phyloP scores from a whole-genome alignment of 2,329 filamentous ascomycete species.

The Penicillium occitanis region DNA sequence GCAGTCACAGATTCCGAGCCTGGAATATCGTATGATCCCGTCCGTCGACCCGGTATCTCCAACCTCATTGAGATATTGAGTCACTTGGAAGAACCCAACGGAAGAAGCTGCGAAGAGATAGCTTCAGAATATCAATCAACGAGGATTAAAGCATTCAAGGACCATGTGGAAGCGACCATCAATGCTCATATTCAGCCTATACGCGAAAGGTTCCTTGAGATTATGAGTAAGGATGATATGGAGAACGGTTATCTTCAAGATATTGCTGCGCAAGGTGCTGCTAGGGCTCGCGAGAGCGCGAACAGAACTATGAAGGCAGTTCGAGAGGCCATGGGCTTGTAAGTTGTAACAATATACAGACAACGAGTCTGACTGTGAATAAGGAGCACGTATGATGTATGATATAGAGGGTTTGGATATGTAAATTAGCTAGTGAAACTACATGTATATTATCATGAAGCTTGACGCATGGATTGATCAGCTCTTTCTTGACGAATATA shows the following conservation, averaged over 20 bases:
- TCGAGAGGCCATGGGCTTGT: slow-evolving; percentile 35
- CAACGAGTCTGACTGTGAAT: background rate
- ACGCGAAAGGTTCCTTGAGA: slow-evolving; percentile 35
- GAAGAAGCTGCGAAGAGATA: slow-evolving; percentile 45
- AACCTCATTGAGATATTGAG: slow-evolving; percentile 83
- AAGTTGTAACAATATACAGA: slow-evolving; percentile 25
- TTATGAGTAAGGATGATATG: slow-evolving; percentile 32
- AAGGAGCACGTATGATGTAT: background rate
- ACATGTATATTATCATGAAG: background rate
- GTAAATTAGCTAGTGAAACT: background rate
- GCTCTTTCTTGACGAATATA: background rate
- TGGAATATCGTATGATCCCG: slow-evolving; percentile 71
- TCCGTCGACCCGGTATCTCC: slow-evolving; percentile 72
- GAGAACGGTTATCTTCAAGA: slow-evolving; percentile 31
- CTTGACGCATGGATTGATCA: background rate
- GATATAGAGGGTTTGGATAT: background rate
- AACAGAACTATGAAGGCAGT: slow-evolving; percentile 34
- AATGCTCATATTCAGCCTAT: slow-evolving; percentile 33
- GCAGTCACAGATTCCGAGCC: slow-evolving; percentile 73
- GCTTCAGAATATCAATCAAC: slow-evolving; percentile 46
- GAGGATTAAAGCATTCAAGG: slow-evolving; percentile 63
- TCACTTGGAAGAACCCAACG: slow-evolving; percentile 66
- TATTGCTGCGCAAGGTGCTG: slow-evolving; percentile 34
- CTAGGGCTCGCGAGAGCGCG: slow-evolving; percentile 34
- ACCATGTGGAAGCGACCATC: slow-evolving; percentile 55